Evolutionary conservation across 2,329 filamentous ascomycete species (phyloP), one percentile per base, ranked within the genome.

Genomic region (Colletotrichum neosansevieriae): DNA sequence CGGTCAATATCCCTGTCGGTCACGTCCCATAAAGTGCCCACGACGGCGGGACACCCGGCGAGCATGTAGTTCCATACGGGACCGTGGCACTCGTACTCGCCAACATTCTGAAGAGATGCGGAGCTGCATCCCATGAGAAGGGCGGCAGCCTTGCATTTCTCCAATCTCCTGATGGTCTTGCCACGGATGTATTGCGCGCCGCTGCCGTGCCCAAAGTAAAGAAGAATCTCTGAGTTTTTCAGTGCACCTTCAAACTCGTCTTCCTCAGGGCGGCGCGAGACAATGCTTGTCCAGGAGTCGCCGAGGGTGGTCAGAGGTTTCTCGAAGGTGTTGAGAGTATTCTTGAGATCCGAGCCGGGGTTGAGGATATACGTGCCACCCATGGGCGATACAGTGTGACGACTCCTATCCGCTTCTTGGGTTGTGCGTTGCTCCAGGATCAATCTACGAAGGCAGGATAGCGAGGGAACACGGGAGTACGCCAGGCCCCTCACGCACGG

Each of bases 1-100:
- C 94, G 92, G 81, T 99, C 97, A 77, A 98, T 97, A 78, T 99
- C 96, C 75, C 93, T 93, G 78, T 99, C 96, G 10, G 96, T 99
- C 57, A 99, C 96, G 79, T 99, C 96, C 96, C 96, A 99, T 42
- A 99, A 84, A 15, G 94, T 98, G 51, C 94, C 96, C 2, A 98
- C 90, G 10, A 98, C 89, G 0, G 95, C 94, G 3, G 94, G 94
- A 73, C 88, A 89, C 1, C 94, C 95, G 0, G 94, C 94, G 73
- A 95, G 90, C 80, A 99, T 90, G 80, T 98, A 98, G 74, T 94
- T 94, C 81, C 94, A 90, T 24, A 96, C 92, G 63, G 95, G 94
- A 1, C 96, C 95, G 73, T 92, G 91, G n/a, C 92, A 91, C 78
- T 98, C 94, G 75, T 97, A 97, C 71, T 94, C 91, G 57, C 95